These are phyloP conservation scores for Penicillium ochrochloron DNA, from an alignment of 495 filamentous ascomycete species.

Conservation along the genomic window DNA sequence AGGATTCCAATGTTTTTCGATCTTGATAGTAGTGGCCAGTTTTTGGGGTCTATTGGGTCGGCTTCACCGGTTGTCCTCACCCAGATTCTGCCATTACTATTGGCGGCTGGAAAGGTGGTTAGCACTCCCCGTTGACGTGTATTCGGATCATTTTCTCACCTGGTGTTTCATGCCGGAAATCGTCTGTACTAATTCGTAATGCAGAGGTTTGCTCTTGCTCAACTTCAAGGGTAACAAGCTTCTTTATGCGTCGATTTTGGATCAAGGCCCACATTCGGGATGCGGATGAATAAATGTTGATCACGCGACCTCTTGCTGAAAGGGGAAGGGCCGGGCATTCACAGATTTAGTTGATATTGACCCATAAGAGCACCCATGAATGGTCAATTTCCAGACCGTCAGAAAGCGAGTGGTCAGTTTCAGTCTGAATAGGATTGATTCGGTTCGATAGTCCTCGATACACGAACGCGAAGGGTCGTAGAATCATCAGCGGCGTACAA, in stretches of 20 bases:
- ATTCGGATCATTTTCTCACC: neutral
- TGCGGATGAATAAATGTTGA: too few relatives aligned
- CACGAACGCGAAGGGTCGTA: too few relatives aligned
- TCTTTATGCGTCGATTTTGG: neutral
- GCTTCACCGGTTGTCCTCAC: neutral
- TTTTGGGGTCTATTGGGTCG: neutral
- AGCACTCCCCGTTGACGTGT: neutral
- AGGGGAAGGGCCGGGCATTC: too few relatives aligned
- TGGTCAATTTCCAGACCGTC: too few relatives aligned
- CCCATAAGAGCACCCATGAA: too few relatives aligned
- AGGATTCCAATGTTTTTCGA: neutral
- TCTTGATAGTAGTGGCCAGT: neutral
- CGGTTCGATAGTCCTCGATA: too few relatives aligned
- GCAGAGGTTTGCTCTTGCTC: neutral
- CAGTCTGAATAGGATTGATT: too few relatives aligned
- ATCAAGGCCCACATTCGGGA: neutral
- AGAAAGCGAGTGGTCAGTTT: too few relatives aligned
- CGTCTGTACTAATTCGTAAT: neutral
- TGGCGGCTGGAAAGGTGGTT: neutral
- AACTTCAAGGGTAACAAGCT: neutral
- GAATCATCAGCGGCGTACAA: too few relatives aligned
- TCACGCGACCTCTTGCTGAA: too few relatives aligned
- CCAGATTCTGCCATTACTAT: neutral
- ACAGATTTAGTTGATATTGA: too few relatives aligned
- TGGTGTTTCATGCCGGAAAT: neutral